Evolutionary conservation across 1,284 basidiomycete species (phyloP), one percentile per base, ranked within the genome.

Genomic region (Paramarasmius palmivorus): DNA sequence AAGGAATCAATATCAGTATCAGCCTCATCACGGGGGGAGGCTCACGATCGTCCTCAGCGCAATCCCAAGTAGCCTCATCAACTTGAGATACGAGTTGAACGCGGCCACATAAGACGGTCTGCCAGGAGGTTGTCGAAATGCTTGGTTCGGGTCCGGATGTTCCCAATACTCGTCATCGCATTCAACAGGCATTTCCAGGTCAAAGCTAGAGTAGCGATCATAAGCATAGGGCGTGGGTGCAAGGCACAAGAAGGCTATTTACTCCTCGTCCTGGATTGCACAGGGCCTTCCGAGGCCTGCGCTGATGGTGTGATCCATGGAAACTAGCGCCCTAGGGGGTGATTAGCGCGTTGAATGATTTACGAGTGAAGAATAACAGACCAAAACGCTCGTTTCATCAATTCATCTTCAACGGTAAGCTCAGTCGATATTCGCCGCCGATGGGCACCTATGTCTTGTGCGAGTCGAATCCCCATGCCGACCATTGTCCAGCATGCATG

Each of bases 221-320:
- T 29, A 19, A 50, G 42, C 42, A 40, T 42, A 39, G 20, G 44
- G n/a, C 39, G 15, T 17, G 2, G 35, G 19, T 32, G 22, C 20
- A 48, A 20, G n/a, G 37, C 37, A 22, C 17, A 42, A 4, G 35
- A 6, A 41, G 41, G 51, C 3, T 7, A 73, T 83, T 25, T 61
- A 90, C 89, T 94, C 92, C 64, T 93, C 90, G 56, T 93, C 90
- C 54, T 92, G 88, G 39, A 93, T 83, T 2, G 87, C 88, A 63
- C 89, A 87, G 0, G 92, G 90, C 23, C 93, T 74, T 9, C 93
- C 93, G 15, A 95, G 74, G 1, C 80, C 79, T 4, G 86, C 79
- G 60, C 90, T 90, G 52, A 83, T 76, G 50, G 77, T 67, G 40
- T 88, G 75, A 64, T 90, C 88, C 57, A 86, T 68, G 22, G 73